Conservation (phyloP, 768 basidiomycete species). For the Boletus rubescentipes region DNA sequence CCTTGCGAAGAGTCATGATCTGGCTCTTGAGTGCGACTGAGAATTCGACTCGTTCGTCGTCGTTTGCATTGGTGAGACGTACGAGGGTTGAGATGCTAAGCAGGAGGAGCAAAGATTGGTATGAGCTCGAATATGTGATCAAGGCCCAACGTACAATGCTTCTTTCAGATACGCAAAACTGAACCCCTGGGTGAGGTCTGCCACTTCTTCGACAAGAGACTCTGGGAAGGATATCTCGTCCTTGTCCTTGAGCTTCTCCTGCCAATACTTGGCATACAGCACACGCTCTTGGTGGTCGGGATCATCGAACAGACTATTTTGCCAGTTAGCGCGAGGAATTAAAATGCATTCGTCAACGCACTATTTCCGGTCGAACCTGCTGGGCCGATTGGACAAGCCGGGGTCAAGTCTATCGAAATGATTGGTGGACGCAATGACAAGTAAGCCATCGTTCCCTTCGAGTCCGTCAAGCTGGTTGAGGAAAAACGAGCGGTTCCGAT, state of each 20-base stretch:
- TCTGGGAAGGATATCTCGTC: slow-evolving; percentile 67
- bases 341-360: slow-evolving; percentile 36
- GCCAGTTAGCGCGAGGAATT: background rate
- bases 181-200: slow-evolving; percentile 60
- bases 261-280: slow-evolving; percentile 78
- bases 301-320: slow-evolving; percentile 65
- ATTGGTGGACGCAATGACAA: slow-evolving; percentile 80
- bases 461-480: slow-evolving; percentile 84
- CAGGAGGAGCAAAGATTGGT: background rate
- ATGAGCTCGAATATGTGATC: background rate
- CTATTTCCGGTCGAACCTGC: slow-evolving; percentile 87
- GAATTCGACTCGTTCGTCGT: slow-evolving; percentile 52
- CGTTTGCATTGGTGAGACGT: slow-evolving; percentile 52
- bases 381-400: slow-evolving; percentile 72
- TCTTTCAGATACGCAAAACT: slow-evolving; percentile 90
- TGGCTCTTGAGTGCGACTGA: slow-evolving; percentile 49
- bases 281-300: slow-evolving; percentile 63
- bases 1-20: slow-evolving; percentile 61
- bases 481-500: slow-evolving; percentile 81
- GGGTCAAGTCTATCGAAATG: slow-evolving; percentile 81
- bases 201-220: slow-evolving; percentile 56
- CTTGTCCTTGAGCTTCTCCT: slow-evolving; percentile 67
- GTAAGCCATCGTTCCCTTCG: slow-evolving; percentile 74
- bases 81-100: slow-evolving; percentile 73
- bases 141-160: slow-evolving; percentile 62